A percentile compares a stretch with the other conserved stretches of the same genome.
Evolutionary conservation across 75 land plant species (phyloP).

Genomic region (Sequoia sempervirens): DNA sequence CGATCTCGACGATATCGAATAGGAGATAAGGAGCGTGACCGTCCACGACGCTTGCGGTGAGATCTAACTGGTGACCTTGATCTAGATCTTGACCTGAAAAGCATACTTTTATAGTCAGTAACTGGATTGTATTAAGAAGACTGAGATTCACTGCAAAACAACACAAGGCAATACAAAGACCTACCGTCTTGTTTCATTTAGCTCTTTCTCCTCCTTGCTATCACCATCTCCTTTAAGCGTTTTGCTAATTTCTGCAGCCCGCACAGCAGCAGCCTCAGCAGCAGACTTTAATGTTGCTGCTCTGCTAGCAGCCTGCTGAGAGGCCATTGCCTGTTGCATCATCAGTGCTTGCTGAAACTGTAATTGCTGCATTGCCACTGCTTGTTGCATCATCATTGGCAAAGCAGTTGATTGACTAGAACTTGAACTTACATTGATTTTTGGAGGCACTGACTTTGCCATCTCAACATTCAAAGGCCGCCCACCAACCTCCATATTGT

Average conservation of each 20-base stretch:
- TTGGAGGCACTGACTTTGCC: slow-evolving; percentile 66
- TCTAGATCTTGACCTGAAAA: slow-evolving; percentile 17
- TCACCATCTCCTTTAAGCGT: slow-evolving; percentile 25
- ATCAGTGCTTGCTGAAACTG: slow-evolving; percentile 50
- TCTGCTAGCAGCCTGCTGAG: slow-evolving; percentile 47
- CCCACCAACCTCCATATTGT: slow-evolving; percentile 86
- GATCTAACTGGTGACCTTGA: slow-evolving; percentile 36
- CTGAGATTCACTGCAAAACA: slow-evolving; percentile 2
- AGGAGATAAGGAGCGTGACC: slow-evolving; percentile 33
- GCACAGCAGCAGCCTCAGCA: slow-evolving; percentile 33
- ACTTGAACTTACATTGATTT: slow-evolving; percentile 2
- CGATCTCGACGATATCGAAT: slow-evolving; percentile 28
- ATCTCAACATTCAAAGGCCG: slow-evolving; percentile 90
- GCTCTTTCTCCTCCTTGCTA: slow-evolving; percentile 16
- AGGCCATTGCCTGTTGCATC: slow-evolving; percentile 47
- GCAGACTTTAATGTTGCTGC: slow-evolving; percentile 47
- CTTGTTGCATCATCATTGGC: slow-evolving; percentile 50
- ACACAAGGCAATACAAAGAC: neutral
- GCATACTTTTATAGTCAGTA: neutral
- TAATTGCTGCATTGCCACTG: slow-evolving; percentile 47
- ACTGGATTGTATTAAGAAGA: neutral
- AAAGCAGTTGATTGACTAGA: slow-evolving; percentile 12
- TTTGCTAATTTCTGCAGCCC: slow-evolving; percentile 44
- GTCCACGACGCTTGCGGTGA: slow-evolving; percentile 18
- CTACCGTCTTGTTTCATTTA: neutral